Conservation (phyloP, 164 flowering plant species). For the Piper longum region DNA sequence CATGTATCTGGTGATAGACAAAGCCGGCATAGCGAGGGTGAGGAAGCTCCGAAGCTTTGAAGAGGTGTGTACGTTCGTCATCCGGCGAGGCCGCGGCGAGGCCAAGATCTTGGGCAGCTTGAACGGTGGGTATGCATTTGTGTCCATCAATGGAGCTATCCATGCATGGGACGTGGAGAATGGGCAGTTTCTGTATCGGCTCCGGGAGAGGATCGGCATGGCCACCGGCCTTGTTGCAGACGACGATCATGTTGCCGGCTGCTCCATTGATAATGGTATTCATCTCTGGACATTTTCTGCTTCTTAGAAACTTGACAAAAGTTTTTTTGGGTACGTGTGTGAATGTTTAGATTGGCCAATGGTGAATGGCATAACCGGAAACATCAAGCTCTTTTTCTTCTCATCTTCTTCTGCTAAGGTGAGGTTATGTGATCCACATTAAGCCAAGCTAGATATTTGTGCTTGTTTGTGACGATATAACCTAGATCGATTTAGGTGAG, state of each 20-base stretch:
- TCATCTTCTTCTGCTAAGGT: too few relatives aligned
- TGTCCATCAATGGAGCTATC: slow-evolving; percentile 35
- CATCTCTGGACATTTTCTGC: slow-evolving; percentile 45
- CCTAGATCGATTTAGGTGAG: too few relatives aligned
- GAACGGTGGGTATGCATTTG: slow-evolving; percentile 42
- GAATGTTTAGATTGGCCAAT: too few relatives aligned
- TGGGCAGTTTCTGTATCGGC: slow-evolving; percentile 24
- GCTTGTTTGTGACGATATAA: too few relatives aligned
- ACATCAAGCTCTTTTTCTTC: too few relatives aligned
- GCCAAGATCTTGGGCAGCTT: slow-evolving; percentile 40
- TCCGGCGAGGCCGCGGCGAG: slow-evolving; percentile 13
- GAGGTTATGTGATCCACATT: too few relatives aligned
- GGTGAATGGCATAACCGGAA: too few relatives aligned
- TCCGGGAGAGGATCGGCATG: slow-evolving; percentile 37
- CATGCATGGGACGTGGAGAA: slow-evolving; percentile 46
- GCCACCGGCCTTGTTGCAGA: slow-evolving; percentile 34
- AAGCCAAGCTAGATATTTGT: too few relatives aligned
- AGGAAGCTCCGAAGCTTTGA: slow-evolving; percentile 31
- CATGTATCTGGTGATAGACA: slow-evolving; percentile 29
- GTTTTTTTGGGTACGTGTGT: not conserved
- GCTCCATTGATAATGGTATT: slow-evolving; percentile 22
- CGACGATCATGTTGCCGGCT: slow-evolving; percentile 53
- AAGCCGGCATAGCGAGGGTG: slow-evolving; percentile 36
- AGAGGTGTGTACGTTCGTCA: slow-evolving; percentile 40
- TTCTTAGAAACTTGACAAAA: not conserved